Conservation (phyloP, 495 filamentous ascomycete genomes). For the Neurospora sp. region DNA sequence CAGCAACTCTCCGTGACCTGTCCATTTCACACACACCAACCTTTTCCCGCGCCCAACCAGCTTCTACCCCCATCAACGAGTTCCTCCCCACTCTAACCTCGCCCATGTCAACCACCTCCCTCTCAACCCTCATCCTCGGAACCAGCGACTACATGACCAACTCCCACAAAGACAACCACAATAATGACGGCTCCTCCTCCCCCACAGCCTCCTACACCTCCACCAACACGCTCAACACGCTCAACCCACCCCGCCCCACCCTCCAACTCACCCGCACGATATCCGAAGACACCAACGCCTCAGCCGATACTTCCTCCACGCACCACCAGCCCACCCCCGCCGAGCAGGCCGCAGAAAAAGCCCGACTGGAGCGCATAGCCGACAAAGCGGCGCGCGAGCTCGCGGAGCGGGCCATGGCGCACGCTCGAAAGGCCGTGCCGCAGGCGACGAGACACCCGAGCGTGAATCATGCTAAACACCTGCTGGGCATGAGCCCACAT, state of each 20-base stretch:
- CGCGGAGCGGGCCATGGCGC: constrained; percentile 36
- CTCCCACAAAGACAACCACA: neutral
- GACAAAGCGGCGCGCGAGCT: constrained; percentile 35
- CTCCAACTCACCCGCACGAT: neutral
- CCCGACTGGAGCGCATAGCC: constrained; percentile 41
- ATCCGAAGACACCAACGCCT: neutral
- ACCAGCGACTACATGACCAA: neutral
- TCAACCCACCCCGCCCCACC: neutral
- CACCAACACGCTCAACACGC: neutral
- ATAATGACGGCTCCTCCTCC: constrained; percentile 1
- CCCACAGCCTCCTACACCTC: constrained; percentile 2
- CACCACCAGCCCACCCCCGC: constrained; percentile 19
- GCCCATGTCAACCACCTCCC: neutral
- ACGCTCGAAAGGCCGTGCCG: constrained; percentile 35
- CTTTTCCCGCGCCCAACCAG: constrained; percentile 2
- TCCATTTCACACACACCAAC: constrained; percentile 13
- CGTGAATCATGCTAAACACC: constrained; percentile 36
- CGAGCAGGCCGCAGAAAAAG: constrained; percentile 39
- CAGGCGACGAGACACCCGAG: constrained; percentile 36
- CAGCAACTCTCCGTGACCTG: constrained; percentile 18
- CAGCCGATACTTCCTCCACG: neutral
- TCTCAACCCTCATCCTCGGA: constrained; percentile 7
- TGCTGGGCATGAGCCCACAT: constrained; percentile 36
- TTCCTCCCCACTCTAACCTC: neutral
- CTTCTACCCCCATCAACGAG: constrained; percentile 2